These are phyloP conservation scores for Naganishia antarctica DNA, from an alignment of 768 basidiomycete species.

Conservation along the genomic window DNA sequence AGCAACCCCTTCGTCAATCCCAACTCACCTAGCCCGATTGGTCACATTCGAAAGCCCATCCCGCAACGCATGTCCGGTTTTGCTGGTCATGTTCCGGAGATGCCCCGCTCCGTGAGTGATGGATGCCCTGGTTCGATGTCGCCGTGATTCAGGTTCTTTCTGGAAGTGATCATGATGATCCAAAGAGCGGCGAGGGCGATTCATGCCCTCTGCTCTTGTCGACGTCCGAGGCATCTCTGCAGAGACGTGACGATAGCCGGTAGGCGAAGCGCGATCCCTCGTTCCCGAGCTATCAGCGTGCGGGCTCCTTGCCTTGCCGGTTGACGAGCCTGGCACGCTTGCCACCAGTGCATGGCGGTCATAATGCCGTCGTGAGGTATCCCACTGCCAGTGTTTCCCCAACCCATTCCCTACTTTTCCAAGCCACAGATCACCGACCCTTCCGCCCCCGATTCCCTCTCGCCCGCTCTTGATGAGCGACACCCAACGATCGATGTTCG, in stretches of 20 bases:
- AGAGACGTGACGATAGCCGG: background rate
- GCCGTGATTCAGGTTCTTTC: conserved; percentile 3
- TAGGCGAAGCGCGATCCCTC: background rate
- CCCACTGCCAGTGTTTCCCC: conserved; percentile 16
- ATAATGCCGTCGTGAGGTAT: background rate
- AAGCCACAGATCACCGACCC: conserved; percentile 22
- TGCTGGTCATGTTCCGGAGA: conserved; percentile 21
- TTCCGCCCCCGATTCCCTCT: conserved; percentile 17
- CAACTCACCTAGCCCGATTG: conserved; percentile 23
- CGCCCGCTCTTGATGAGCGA: conserved; percentile 17
- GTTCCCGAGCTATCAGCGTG: background rate
- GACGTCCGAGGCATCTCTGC: background rate
- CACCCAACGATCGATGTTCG: conserved; percentile 19
- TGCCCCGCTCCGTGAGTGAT: conserved; percentile 2
- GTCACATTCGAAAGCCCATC: conserved; percentile 20
- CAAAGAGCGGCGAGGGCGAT: conserved; percentile 6
- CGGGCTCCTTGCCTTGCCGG: background rate
- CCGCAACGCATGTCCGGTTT: conserved; percentile 25
- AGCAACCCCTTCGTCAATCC: background rate
- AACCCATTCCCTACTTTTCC: conserved; percentile 14
- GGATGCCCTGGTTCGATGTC: conserved; percentile 14
- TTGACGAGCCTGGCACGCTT: background rate
- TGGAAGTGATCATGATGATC: background rate
- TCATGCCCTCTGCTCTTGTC: background rate
- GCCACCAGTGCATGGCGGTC: background rate